Evolutionary conservation across 2,329 filamentous ascomycete species (phyloP).

Genomic region (Hypoxylon sp.): DNA sequence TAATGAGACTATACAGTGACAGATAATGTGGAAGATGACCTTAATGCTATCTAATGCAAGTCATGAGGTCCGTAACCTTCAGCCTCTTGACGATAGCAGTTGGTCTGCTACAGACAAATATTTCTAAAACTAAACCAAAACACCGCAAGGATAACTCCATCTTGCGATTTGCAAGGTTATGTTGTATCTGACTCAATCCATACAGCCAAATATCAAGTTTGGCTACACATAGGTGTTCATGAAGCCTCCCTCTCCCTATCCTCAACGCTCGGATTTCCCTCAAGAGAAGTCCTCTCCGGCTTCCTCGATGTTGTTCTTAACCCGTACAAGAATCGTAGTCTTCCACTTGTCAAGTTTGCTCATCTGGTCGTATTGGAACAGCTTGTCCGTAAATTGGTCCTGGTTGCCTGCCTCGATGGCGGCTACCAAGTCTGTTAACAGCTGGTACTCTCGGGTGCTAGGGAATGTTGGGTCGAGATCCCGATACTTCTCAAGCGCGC

Average conservation of each 20-base stretch:
- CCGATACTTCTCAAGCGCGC: constrained; percentile 85
- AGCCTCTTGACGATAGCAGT: constrained; percentile 21
- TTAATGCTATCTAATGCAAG: constrained; percentile 25
- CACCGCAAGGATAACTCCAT: constrained; percentile 15
- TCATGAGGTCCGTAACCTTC: constrained; percentile 14
- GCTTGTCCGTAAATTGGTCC: constrained; percentile 86
- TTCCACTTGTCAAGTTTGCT: constrained; percentile 98
- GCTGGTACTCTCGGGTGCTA: constrained; percentile 83
- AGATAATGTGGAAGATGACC: constrained; percentile 16
- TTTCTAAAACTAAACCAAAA: constrained; percentile 34
- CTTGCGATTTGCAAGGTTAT: constrained; percentile 23
- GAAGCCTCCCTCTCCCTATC: constrained; percentile 27
- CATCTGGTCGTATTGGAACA: constrained; percentile 92
- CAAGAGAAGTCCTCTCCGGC: constrained; percentile 56
- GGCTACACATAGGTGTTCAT: constrained; percentile 9
- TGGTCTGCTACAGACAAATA: constrained; percentile 13
- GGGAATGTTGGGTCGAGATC: constrained; percentile 85
- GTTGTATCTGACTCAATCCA: constrained; percentile 12
- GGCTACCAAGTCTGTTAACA: constrained; percentile 82
- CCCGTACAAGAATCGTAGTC: constrained; percentile 83
- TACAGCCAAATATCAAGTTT: constrained; percentile 24
- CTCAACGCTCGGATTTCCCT: constrained; percentile 17
- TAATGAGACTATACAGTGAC: constrained; percentile 5
- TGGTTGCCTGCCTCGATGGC: constrained; percentile 84
- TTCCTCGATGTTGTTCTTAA: constrained; percentile 86